These are phyloP conservation scores for Parafenestella ontariensis DNA, from an alignment of 2,329 filamentous ascomycete genomes.

Conservation along the genomic window DNA sequence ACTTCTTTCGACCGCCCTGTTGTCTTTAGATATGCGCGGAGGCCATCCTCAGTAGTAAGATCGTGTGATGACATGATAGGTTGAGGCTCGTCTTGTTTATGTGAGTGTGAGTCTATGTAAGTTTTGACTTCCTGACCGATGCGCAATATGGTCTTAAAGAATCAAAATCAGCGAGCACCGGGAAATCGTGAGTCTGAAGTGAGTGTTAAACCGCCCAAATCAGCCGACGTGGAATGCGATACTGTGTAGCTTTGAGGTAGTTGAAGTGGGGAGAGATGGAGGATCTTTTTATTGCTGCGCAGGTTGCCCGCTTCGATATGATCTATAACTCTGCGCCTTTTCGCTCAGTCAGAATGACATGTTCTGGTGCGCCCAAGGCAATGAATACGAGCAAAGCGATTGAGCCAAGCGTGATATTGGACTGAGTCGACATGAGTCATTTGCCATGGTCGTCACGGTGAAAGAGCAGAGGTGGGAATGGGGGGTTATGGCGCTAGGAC, in stretches of 20 bases:
- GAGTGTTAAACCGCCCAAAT: too few species aligned
- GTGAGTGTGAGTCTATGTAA: background rate
- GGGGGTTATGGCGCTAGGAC: background rate
- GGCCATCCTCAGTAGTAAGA: slow-evolving; percentile 30
- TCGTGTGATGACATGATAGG: background rate
- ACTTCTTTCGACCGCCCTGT: slow-evolving; percentile 3
- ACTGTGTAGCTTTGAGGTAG: too few species aligned
- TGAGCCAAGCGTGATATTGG: background rate
- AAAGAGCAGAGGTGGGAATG: slow-evolving; percentile 2
- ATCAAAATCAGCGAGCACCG: too few species aligned
- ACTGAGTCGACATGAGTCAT: slow-evolving; percentile 36
- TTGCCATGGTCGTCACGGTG: slow-evolving; percentile 17
- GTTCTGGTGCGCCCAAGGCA: background rate
- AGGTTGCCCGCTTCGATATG: too few species aligned
- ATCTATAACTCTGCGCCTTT: too few species aligned
- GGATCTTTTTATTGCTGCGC: too few species aligned
- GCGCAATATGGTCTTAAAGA: too few species aligned
- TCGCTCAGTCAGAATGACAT: too few species aligned
- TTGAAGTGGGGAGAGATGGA: too few species aligned
- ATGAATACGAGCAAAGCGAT: background rate
- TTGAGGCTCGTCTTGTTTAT: background rate
- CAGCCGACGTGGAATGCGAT: too few species aligned
- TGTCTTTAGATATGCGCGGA: slow-evolving; percentile 27
- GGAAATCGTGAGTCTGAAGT: too few species aligned
- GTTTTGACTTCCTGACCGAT: too few species aligned